Evolutionary conservation across 139 green algal species (phyloP), one percentile per base, ranked within the genome.

Genomic region (Tetraselmis chui): DNA sequence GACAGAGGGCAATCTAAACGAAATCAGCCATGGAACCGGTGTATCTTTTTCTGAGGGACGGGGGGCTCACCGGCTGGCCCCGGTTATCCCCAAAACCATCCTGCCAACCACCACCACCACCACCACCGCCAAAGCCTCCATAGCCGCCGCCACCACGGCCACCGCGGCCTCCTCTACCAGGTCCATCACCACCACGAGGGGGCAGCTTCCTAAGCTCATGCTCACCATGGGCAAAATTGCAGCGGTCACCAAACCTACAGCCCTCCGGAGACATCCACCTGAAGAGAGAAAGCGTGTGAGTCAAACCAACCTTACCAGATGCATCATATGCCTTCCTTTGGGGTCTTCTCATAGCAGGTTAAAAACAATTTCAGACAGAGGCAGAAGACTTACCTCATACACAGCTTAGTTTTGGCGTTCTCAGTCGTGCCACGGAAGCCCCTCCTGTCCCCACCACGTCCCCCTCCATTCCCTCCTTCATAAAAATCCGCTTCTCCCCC

Each of bases 181-280:
- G 76, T 29, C 81, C 81, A 28, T 78, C 80, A 59, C 83, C 84
- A 76, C 79, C 80, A 27, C 83, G 11, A 31, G 86, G 82, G 23
- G 91, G 91, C 29, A 95, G 79, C 59, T 86, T 87, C 30, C 94
- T 80, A 25, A 98, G 89, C 88, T 98, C 94, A 23, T 93, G 82
- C 28, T 98, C 94, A 2, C 95, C 95, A 74, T 98, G 95, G 0
- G 95, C 95, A 87, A 98, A 98, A 84, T 98, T 97, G 88, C 95
- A 98, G 32, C 93, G 83, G 76, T 96, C 92, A 30, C 94, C 95
- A 84, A 98, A 98, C 0, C 94, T 86, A 83, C 95, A 98, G 45
- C 96, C 87, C 23, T 67, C 45, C 5, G 45, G 45, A 18, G 45
- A 67, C 45, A 67, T 67, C 45, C 45, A 67, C 45, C 45, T 67